Conservation (phyloP, 2,329 filamentous ascomycete genomes). For the Celoporthe dispersa region DNA sequence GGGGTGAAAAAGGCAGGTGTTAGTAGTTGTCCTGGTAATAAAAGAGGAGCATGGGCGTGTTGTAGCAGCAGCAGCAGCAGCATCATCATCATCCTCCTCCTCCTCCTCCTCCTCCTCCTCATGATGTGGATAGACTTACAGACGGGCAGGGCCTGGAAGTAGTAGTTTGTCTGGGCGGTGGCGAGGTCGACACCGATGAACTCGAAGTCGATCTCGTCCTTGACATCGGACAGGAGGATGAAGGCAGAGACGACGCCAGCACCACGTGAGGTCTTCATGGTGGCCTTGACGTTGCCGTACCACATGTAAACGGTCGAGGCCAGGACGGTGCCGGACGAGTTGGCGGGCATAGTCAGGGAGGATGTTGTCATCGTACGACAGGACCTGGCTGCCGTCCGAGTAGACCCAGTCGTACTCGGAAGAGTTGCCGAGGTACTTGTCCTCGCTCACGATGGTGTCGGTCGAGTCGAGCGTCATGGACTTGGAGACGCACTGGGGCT, state of each 20-base stretch:
- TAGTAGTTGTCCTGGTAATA: background rate
- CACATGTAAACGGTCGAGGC: constrained; percentile 87
- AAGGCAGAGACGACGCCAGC: constrained; percentile 95
- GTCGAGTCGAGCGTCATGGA: constrained; percentile 75
- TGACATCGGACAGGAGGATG: constrained; percentile 91
- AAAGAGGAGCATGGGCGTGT: too few relatives aligned
- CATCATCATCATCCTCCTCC: too few relatives aligned
- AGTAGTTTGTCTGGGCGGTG: constrained; percentile 91
- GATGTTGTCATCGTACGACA: constrained; percentile 65
- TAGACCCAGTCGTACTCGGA: constrained; percentile 84
- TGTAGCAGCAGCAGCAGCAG: too few relatives aligned
- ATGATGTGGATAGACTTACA: constrained; percentile 61
- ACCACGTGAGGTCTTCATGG: constrained; percentile 81
- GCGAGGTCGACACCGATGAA: constrained; percentile 81
- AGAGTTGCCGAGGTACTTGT: constrained; percentile 85
- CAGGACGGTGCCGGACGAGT: constrained; percentile 85
- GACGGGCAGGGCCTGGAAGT: constrained; percentile 90
- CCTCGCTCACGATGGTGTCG: constrained; percentile 71
- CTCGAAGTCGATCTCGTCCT: constrained; percentile 98
- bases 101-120: too few relatives aligned
- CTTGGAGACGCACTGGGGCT: constrained; percentile 77
- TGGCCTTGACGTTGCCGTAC: constrained; percentile 92
- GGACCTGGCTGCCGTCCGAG: constrained; percentile 71
- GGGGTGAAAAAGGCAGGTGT: constrained; percentile 12
- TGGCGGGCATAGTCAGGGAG: constrained; percentile 88